Conservation (phyloP, 2,329 filamentous ascomycete genomes). For the Botryosphaeria dothidea region DNA sequence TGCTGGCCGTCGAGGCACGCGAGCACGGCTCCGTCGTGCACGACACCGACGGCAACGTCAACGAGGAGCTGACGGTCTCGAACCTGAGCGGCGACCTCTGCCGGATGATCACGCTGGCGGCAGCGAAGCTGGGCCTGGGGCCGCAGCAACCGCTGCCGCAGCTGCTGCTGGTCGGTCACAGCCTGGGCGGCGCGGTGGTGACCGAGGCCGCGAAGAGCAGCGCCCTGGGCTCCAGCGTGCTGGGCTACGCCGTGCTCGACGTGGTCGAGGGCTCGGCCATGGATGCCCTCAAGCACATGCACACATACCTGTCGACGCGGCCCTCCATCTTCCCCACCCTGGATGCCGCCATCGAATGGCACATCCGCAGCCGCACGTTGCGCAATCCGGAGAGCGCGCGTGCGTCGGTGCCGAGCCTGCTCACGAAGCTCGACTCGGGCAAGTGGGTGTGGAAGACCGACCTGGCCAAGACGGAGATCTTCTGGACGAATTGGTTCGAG, state of each 20-base stretch:
- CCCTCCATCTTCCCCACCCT: conserved; percentile 77
- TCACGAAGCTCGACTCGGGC: conserved; percentile 51
- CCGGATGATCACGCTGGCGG: conserved; percentile 67
- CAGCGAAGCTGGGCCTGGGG: conserved; percentile 70
- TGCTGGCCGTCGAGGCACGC: conserved; percentile 82
- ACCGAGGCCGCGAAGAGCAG: conserved; percentile 75
- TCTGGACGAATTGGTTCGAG: conserved; percentile 93
- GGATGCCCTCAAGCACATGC: conserved; percentile 92
- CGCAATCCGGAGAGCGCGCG: conserved; percentile 81
- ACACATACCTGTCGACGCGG: conserved; percentile 80
- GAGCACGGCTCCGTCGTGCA: conserved; percentile 74
- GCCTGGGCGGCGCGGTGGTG: conserved; percentile 86
- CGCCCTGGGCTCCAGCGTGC: conserved; percentile 64
- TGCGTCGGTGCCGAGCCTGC: conserved; percentile 80
- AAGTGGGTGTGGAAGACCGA: conserved; percentile 84
- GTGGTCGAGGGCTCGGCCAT: conserved; percentile 95
- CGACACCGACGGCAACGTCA: conserved; percentile 35
- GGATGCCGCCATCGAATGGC: conserved; percentile 87
- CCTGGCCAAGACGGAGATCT: conserved; percentile 77
- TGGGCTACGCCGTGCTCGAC: conserved; percentile 89
- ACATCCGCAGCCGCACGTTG: conserved; percentile 83
- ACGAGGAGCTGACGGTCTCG: conserved; percentile 68
- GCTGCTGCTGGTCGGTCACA: conserved; percentile 84
- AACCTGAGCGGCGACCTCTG: conserved; percentile 74
- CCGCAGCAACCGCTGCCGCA: conserved; percentile 59